These are phyloP conservation scores for Stachybotrys chartarum DNA, from an alignment of 2,329 filamentous ascomycete species.

Conservation along the genomic window DNA sequence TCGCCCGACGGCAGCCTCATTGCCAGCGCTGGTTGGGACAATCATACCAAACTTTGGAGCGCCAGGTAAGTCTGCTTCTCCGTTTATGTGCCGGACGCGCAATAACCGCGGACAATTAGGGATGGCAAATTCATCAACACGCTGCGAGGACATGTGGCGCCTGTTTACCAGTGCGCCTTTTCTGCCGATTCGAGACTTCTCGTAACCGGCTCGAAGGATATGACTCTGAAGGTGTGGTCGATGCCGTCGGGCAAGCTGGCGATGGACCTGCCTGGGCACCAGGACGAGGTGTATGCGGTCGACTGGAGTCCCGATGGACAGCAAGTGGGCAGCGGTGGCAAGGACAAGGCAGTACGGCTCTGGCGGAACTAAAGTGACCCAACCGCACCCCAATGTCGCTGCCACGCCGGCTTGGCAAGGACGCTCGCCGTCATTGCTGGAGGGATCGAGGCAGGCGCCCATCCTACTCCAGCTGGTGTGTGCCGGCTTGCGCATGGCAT, in stretches of 20 bases:
- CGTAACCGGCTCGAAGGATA: constrained; percentile 85
- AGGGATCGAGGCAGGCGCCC: no score
- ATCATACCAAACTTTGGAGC: constrained; percentile 89
- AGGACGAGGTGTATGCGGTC: constrained; percentile 88
- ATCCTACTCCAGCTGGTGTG: no score
- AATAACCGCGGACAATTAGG: constrained; percentile 19
- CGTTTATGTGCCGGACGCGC: no score
- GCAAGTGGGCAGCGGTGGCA: constrained; percentile 83
- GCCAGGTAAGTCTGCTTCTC: constrained; percentile 44
- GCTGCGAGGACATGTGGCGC: constrained; percentile 78
- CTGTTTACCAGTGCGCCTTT: constrained; percentile 90
- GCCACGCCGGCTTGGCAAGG: background rate
- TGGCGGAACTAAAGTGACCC: constrained; percentile 49
- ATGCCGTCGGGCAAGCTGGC: constrained; percentile 76
- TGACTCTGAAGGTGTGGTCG: constrained; percentile 92
- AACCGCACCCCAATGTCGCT: background rate
- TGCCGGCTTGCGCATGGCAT: no score
- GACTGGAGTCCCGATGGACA: constrained; percentile 93
- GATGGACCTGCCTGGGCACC: constrained; percentile 76
- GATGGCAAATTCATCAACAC: constrained; percentile 78
- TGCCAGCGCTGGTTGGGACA: constrained; percentile 87
- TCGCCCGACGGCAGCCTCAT: constrained; percentile 84
- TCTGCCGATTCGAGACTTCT: constrained; percentile 86
- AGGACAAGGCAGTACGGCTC: constrained; percentile 71
- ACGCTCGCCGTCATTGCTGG: no score